Evolutionary conservation across 345 rosid species (phyloP).

Genomic region (Conringia planisiliqua): DNA sequence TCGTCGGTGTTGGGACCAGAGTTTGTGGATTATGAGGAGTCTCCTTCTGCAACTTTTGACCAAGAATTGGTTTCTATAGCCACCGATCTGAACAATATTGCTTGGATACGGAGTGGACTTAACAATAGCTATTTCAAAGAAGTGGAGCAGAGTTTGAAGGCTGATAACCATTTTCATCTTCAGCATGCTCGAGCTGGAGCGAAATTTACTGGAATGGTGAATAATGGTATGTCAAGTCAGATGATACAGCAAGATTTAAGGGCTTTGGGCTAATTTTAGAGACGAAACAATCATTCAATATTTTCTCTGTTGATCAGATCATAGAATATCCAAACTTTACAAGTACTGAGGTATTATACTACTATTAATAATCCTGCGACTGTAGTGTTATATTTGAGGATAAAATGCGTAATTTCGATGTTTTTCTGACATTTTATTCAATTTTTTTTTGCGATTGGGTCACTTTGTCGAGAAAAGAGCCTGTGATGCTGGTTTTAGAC

Average conservation of each 20-base stretch:
- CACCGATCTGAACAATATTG: constrained; percentile 63
- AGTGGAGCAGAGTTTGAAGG: constrained; percentile 9
- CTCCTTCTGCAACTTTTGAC: constrained; percentile 47
- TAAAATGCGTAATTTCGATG: not conserved
- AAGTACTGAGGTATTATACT: not conserved
- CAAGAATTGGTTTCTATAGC: constrained; percentile 65
- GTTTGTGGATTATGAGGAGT: constrained; percentile 58
- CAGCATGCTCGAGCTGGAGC: not conserved
- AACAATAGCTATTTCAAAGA: constrained; percentile 30
- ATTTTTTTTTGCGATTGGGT: no score
- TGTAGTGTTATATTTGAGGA: not conserved
- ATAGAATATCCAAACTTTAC: not conserved
- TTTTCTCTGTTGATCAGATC: not conserved
- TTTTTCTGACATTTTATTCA: no score
- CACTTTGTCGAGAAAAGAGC: no score
- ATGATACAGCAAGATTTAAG: constrained; percentile 13
- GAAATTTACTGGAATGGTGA: constrained; percentile 8
- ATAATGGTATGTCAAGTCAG: constrained; percentile 11
- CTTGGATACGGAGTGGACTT: constrained; percentile 72
- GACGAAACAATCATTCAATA: not conserved
- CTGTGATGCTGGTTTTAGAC: no score
- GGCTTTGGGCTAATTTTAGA: constrained; percentile 6
- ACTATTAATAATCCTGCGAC: not conserved
- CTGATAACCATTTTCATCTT: not conserved
- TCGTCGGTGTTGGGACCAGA: constrained; percentile 69